Base-by-base conservation (phyloP, 148 eudicot species). In the Vaccinium macrocarpon region DNA sequence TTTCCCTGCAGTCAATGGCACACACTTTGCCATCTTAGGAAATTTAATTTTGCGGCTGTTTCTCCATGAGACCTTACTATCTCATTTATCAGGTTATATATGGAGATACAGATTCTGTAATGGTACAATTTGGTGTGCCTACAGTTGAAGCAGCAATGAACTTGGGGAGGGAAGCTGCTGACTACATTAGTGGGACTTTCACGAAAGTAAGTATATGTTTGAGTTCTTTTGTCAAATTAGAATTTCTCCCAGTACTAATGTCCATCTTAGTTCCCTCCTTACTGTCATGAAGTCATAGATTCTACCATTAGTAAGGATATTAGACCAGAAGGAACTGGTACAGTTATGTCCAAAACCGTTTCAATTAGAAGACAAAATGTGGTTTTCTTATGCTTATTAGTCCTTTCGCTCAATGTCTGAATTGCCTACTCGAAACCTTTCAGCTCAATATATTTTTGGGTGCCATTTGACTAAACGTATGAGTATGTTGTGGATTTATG, bases 91-190 rank as follows among this genome's bases (percentile, higher is more conserved):
- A 97, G 99, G 92, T 97, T 86, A 95, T 97, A 87, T 97, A 97
- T 88, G 99, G 98, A 84, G 99, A 97, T 91, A 97, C 99, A 87
- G 99, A 97, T 91, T 95, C 99, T 52, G 98, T 95, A 57, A 97
- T 97, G 99, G 99, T 97, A 87, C 95, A 91, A 86, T 97, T 97
- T 89, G 98, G 99, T 79, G 96, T 90, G 83, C 83, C 94, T 71
- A 88, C 90, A 81, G 96, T 95, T 80, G 98, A 95, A 83, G 96
- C 88, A 84, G 93, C 99, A 73, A 97, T 97, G 99, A 87, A 89
- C 87, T 84, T 97, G 85, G 99, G 99, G 62, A 95, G 95, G 90
- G 98, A 93, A 87, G 99, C 97, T 85, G 98, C 99, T 84, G 98
- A 97, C 32, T 88, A 88, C 85, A 97, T 97, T 85, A 97, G 99